Base-by-base conservation (phyloP, 352 stramenopile genomes). In the Phytophthora parvispora region DNA sequence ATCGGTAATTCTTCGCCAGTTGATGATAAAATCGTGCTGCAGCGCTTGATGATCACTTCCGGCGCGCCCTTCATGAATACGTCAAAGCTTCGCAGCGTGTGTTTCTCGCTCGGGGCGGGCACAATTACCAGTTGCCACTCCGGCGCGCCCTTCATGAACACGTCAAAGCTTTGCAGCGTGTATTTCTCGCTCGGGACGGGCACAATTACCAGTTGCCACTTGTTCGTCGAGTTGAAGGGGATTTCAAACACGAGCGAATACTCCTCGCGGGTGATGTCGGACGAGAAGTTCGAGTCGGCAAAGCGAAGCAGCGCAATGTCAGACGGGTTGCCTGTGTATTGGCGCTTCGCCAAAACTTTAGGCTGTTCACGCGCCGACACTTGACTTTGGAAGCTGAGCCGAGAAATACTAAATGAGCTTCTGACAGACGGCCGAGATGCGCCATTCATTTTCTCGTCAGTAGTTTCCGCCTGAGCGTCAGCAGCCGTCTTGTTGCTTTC, bases 21-120 rank as follows among this genome's bases (percentile, higher is more conserved):
- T 22, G 80, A 31, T 8, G 50, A 66, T 59, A 97, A 50, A 42
- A 87, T 85, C 8, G 84, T 88, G 34, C 68, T 85, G 77, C 97
- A 99, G 38, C 91, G 77, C 53, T 86, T 81, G 28, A 98, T 72
- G 63, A 99, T 92, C 20, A 94, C 86, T 69, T 99, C 96, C 9
- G 97, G 97, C 1, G 96, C 97, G 42, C 97, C 97, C 80, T 99
- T 99, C 74, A 99, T 95, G 67, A 98, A 78, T 16, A 86, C 68
- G 15, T 87, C 78, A 42, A 79, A 82, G 36, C 43, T 68, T 18
- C 12, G 29, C 22, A 59, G 67, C 18, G 32, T 76, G 1, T 28
- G 45, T 6, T 70, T 59, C 9, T 79, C 52, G n/a, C 60, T 45
- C 13, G 69, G 64, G 18, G 72, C 59, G 12, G 77, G 75, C 1